Evolutionary conservation across 495 filamentous ascomycete genomes (phyloP).

Genomic region (Evernia prunastri): DNA sequence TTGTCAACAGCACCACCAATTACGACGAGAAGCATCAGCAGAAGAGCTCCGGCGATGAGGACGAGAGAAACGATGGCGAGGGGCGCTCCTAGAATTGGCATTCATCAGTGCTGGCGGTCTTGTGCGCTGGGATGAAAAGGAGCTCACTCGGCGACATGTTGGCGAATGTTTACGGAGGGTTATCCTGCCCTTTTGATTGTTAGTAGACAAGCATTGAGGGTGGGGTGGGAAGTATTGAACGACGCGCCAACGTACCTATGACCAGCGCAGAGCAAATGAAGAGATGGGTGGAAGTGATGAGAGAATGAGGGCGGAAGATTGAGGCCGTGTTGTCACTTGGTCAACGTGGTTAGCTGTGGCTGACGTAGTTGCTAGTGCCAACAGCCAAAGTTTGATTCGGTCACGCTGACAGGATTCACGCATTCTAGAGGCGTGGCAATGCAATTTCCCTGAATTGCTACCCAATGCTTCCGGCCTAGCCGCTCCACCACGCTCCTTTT

Average conservation of each 20-base stretch:
- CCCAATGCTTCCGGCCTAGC: conserved; percentile 5
- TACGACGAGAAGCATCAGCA: conserved; percentile 75
- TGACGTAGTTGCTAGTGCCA: conserved; percentile 16
- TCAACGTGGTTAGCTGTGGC: conserved; percentile 17
- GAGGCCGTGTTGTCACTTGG: neutral
- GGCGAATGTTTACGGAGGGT: conserved; percentile 13
- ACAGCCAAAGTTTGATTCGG: conserved; percentile 4
- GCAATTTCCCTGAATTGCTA: conserved; percentile 15
- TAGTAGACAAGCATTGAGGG: conserved; percentile 5
- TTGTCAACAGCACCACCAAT: conserved; percentile 57
- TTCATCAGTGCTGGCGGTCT: conserved; percentile 4
- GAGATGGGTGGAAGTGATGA: conserved; percentile 2
- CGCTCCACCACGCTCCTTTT: too few species aligned
- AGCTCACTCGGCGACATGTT: conserved; percentile 18
- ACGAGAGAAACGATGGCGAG: conserved; percentile 60
- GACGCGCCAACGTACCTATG: conserved; percentile 6
- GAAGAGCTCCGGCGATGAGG: conserved; percentile 64
- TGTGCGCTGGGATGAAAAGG: conserved; percentile 10
- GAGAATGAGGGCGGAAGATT: conserved; percentile 6
- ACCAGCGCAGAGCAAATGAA: neutral
- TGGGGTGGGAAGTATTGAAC: neutral
- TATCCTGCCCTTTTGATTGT: conserved; percentile 5
- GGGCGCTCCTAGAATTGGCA: conserved; percentile 38
- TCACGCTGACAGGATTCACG: conserved; percentile 8
- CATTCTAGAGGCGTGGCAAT: neutral